Evolutionary conservation across 2,329 filamentous ascomycete species (phyloP), one percentile per base, ranked within the genome.

Genomic region (Tetracladium maxilliforme): DNA sequence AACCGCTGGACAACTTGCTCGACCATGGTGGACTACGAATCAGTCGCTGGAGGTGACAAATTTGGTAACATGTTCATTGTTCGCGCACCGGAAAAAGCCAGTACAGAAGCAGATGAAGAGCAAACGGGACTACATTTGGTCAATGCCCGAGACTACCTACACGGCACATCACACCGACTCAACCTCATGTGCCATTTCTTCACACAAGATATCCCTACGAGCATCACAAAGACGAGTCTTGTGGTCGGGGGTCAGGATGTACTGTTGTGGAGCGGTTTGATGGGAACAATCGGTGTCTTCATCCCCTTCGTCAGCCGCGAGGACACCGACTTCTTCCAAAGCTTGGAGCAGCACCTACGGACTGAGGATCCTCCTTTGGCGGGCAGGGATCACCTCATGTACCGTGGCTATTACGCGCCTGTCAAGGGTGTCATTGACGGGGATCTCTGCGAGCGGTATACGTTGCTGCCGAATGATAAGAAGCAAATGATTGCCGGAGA

Each of bases 281-380:
- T 94, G 52, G 92, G 90, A 24, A 95, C 90, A 0, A 70, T 99
- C 19, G 90, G 87, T 24, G 82, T 93, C 26, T 64, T 98, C 23
- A 78, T 98, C 23, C 90, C 92, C 0, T 95, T 99, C 45, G 61
- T 84, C 23, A 78, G 75, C 33, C 78, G 92, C 19, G 86, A 95
- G 44, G 87, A 95, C 41, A 81, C 92, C 24, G 90, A 95, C 49
- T 95, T 98, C 55, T 98, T 98, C 68, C 86, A 94, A 49, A 83
- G 71, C 32, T 63, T 98, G 14, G 90, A 98, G 54, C 74, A 79
- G 44, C 81, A 92, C 43, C 64, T 99, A 47, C 70, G 87, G 23
- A 71, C 68, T 9, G 83, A 93, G 44, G 86, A 93, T 43, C 67
- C 86, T 18, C 87, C 87, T 6, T 57, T 98, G 23, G 81, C 83